Base-by-base conservation (phyloP, 805 yeast genomes). In the Lipomyces anomalus region DNA sequence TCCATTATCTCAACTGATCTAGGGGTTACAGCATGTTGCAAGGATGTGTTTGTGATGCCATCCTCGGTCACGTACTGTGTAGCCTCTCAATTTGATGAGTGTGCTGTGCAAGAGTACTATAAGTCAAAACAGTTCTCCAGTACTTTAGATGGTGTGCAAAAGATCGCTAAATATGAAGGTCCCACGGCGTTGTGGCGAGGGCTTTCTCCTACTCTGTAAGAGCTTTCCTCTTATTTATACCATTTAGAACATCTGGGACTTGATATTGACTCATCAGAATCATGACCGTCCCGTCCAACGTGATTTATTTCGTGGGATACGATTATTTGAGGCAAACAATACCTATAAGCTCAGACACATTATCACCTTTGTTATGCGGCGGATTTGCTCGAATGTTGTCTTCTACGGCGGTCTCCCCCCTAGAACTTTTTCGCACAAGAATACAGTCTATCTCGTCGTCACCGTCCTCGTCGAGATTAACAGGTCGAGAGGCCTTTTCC, bases 211-310 rank as follows among this genome's bases (percentile, higher is more conserved):
- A 86, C 95, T 0, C 66, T 92, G 17, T 26, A 26, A 26, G 30
- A 26, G 13, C 30, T n/a, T n/a, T n/a, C n/a, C n/a, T n/a, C n/a
- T n/a, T 9, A 26, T 13, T 9, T 26, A 13, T 13, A 26, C 13
- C 30, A 26, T 26, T 26, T 26, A 9, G 13, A n/a, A n/a, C n/a
- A n/a, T n/a, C n/a, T n/a, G n/a, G n/a, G n/a, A n/a, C n/a, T n/a
- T n/a, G n/a, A n/a, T 26, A 26, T 13, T 26, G 30, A 26, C 30
- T 26, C 13, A 26, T 26, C n/a, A 26, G 30, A 13, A 36, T 61
- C 13, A 92, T 92, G 95, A 86, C 96, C 0, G 73, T 89, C 1
- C 98, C 98, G 1, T 76, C 96, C 0, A 92, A 90, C 57, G 84
- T 92, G 49, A 89, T 92, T 4, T 92, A 92, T 63, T 92, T 87